Base-by-base conservation (phyloP, 1,139 yeast species). In the Suhomyces bolitotheri region DNA sequence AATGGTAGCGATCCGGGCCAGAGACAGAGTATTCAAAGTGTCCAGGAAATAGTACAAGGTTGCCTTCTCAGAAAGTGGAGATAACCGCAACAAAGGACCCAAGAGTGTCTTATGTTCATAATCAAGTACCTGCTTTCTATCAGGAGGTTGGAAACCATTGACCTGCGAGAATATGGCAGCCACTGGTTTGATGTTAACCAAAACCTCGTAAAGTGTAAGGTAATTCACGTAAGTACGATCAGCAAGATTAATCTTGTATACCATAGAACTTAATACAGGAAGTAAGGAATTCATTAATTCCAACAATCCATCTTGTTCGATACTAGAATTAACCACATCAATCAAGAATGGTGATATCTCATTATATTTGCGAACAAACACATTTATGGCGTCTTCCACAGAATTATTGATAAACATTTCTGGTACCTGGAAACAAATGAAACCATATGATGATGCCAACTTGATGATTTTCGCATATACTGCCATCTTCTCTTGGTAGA, bases 41-140 rank as follows among this genome's bases (percentile, higher is more conserved):
- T 72, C 74, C 31, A 76, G 72, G 38, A 71, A 70, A 29, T 66
- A 59, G 2, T 80, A 72, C 7, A 65, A 66, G 4, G 73, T 63
- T 4, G 73, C 71, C 25, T 50, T 43, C 15, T 57, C 61, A 9
- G 77, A 70, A 33, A 89, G 62, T 0, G 96, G 96, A 0, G 96
- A 86, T 14, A 88, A 61, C 38, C 82, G 69, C 40, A 88, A 72
- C 25, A 88, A 67, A 2, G 95, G 86, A 2, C 97, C 97, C 38
- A 90, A 62, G 9, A 87, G 57, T 0, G 96, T 79, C 22, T 68
- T 66, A 19, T 64, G 63, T 50, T 85, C 95, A 45, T 74, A 74
- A 29, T 73, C 73, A 23, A 69, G 55, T 9, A 73, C 62, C 1
- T 84, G 69, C 16, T 64, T 54, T 14, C 39, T 31, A 33, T 56